These are phyloP conservation scores for Pseudozyma pruni DNA, from an alignment of 1,284 basidiomycete species.

Conservation along the genomic window DNA sequence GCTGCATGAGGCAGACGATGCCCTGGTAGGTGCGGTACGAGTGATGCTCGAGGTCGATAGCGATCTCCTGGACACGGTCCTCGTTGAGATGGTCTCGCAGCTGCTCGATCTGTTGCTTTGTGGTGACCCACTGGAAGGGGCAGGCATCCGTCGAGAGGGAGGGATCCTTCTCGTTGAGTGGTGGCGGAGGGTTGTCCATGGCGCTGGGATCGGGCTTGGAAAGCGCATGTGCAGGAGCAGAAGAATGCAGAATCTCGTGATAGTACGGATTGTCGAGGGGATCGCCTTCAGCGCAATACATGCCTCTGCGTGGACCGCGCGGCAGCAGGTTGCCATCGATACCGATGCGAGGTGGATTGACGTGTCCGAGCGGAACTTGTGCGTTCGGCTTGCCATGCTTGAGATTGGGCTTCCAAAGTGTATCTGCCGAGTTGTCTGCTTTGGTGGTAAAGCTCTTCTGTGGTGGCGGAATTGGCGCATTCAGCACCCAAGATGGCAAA, in stretches of 20 bases:
- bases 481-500: slow-evolving; percentile 55
- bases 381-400: slow-evolving; percentile 64
- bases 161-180: slow-evolving; percentile 52
- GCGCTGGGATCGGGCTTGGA: slow-evolving; percentile 23
- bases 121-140: slow-evolving; percentile 80
- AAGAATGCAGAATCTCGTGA: slow-evolving; percentile 56
- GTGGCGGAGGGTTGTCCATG: slow-evolving; percentile 44
- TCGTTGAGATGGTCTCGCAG: slow-evolving; percentile 74
- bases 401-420: slow-evolving; percentile 52
- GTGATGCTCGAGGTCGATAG: slow-evolving; percentile 94
- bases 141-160: slow-evolving; percentile 75
- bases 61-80: slow-evolving; percentile 77
- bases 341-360: slow-evolving; percentile 16
- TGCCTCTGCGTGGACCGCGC: slow-evolving; percentile 48
- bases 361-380: slow-evolving; percentile 49
- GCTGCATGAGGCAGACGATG: slow-evolving; percentile 88
- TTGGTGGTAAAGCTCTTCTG: slow-evolving; percentile 60
- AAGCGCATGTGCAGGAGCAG: slow-evolving; percentile 65
- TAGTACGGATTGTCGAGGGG: slow-evolving; percentile 63
- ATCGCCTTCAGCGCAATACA: slow-evolving; percentile 65
- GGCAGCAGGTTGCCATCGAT: slow-evolving; percentile 20
- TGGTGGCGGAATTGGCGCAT: slow-evolving; percentile 61
- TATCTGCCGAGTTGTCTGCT: slow-evolving; percentile 57
- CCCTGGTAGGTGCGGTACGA: slow-evolving; percentile 84
- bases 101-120: slow-evolving; percentile 72